Evolutionary conservation across 2,329 filamentous ascomycete genomes (phyloP).

Genomic region (Aspergillus sp.): DNA sequence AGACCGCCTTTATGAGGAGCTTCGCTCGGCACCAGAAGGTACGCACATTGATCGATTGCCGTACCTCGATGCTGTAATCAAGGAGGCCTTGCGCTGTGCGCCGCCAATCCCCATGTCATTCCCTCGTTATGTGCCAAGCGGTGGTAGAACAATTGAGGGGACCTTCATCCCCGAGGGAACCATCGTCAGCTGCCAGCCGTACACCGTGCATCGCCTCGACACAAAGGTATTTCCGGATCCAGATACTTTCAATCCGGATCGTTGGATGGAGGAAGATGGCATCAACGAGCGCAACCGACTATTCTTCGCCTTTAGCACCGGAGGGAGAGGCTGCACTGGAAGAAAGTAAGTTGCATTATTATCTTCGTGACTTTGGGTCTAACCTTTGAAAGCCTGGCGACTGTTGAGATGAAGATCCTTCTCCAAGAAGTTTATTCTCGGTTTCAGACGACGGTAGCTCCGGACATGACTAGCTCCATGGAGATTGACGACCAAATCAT

Average conservation of each 20-base stretch:
- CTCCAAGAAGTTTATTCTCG: constrained; percentile 63
- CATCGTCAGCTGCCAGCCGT: constrained; percentile 43
- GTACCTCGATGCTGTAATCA: constrained; percentile 65
- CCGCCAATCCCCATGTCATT: constrained; percentile 55
- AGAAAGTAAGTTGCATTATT: constrained; percentile 53
- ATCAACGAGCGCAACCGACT: constrained; percentile 50
- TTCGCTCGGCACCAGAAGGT: constrained; percentile 44
- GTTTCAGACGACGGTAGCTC: constrained; percentile 54
- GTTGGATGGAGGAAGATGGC: constrained; percentile 39
- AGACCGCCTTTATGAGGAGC: constrained; percentile 55
- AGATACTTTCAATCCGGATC: constrained; percentile 34
- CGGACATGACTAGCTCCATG: constrained; percentile 62
- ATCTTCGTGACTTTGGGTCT: background rate
- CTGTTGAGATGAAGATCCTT: constrained; percentile 68
- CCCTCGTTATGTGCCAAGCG: constrained; percentile 45
- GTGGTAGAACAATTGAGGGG: constrained; percentile 45
- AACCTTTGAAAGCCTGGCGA: constrained; percentile 53
- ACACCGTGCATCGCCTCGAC: constrained; percentile 38
- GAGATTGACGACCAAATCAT: constrained; percentile 68
- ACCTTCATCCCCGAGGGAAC: constrained; percentile 36
- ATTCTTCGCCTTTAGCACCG: constrained; percentile 67
- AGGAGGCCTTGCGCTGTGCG: constrained; percentile 62
- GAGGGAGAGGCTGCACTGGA: constrained; percentile 61
- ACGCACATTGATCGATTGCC: constrained; percentile 46
- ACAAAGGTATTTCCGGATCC: constrained; percentile 33